Evolutionary conservation across 306 rosid genomes (phyloP).

Genomic region (Canavalia ensiformis): DNA sequence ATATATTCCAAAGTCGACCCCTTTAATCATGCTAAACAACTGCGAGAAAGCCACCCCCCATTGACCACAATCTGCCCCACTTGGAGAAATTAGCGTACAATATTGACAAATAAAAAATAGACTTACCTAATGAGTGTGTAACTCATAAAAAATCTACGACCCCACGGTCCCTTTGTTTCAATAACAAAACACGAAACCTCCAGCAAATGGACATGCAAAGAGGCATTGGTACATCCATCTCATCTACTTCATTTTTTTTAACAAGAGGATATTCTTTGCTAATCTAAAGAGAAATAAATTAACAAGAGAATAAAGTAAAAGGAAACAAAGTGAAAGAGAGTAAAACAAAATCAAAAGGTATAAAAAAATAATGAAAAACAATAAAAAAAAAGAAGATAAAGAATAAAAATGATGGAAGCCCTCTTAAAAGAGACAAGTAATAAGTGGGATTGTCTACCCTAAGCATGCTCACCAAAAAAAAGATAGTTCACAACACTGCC

Average conservation of each 20-base stretch:
- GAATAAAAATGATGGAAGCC: constrained; percentile 49
- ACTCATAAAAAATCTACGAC: constrained; percentile 6
- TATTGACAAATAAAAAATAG: constrained; percentile 43
- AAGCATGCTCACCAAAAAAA: constrained; percentile 47
- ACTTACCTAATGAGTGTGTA: neutral
- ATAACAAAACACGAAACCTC: constrained; percentile 38
- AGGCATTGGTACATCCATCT: constrained; percentile 36
- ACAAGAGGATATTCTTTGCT: constrained; percentile 43
- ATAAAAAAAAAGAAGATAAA: constrained; percentile 1
- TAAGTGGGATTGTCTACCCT: constrained; percentile 67
- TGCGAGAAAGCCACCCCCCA: constrained; percentile 16
- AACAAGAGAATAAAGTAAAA: constrained; percentile 46
- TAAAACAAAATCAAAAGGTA: constrained; percentile 41
- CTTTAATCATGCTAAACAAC: constrained; percentile 38
- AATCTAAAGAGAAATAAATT: constrained; percentile 34
- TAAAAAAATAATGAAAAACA: neutral
- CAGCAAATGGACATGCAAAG: constrained; percentile 26
- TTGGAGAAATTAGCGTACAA: constrained; percentile 40
- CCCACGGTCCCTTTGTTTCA: constrained; percentile 42
- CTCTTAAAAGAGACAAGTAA: constrained; percentile 65
- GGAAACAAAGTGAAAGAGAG: constrained; percentile 40
- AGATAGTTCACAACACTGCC: constrained; percentile 34
- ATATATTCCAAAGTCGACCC: constrained; percentile 20
- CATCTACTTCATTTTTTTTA: constrained; percentile 38
- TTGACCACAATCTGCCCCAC: constrained; percentile 15